phyloP scores from a whole-genome alignment of 805 yeast genomes.

The Saturnispora mendoncae region DNA sequence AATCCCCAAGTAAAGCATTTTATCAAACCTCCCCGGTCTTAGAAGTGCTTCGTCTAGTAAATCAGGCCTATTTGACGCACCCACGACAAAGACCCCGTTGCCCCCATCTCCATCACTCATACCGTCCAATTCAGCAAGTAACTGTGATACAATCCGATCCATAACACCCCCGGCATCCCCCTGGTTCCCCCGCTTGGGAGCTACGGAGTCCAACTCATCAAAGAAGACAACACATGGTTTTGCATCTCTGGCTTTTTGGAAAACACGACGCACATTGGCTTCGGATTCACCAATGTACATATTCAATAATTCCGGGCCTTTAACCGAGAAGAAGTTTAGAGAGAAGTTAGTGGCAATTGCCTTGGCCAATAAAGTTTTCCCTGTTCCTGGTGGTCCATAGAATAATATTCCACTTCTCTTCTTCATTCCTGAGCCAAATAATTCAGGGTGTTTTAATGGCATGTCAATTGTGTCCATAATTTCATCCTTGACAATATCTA shows the following conservation, averaged over 20 bases:
- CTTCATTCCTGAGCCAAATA: conserved; percentile 81
- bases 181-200: conserved; percentile 96
- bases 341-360: conserved; percentile 96
- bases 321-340: conserved; percentile 88
- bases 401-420: conserved; percentile 90
- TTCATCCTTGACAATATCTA: conserved; percentile 83
- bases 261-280: conserved; percentile 90
- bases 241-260: conserved; percentile 92
- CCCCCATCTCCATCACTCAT: conserved; percentile 76
- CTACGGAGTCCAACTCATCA: conserved; percentile 96
- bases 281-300: conserved; percentile 99
- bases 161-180: conserved; percentile 99
- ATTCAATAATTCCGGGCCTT: conserved; percentile 92
- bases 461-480: conserved; percentile 92
- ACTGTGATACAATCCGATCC: conserved; percentile 96
- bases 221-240: conserved; percentile 96
- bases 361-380: conserved; percentile 90
- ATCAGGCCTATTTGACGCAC: conserved; percentile 98
- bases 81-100: conserved; percentile 93
- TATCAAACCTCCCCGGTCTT: conserved; percentile 93
- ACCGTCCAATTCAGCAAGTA: conserved; percentile 91
- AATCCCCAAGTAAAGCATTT: conserved; percentile 87
- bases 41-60: conserved; percentile 86
- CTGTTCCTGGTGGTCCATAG: conserved; percentile 99
- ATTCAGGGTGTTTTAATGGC: conserved; percentile 89